These are phyloP conservation scores for Rhodosporidiobolus sp. DNA, from an alignment of 768 basidiomycete species.

Conservation along the genomic window DNA sequence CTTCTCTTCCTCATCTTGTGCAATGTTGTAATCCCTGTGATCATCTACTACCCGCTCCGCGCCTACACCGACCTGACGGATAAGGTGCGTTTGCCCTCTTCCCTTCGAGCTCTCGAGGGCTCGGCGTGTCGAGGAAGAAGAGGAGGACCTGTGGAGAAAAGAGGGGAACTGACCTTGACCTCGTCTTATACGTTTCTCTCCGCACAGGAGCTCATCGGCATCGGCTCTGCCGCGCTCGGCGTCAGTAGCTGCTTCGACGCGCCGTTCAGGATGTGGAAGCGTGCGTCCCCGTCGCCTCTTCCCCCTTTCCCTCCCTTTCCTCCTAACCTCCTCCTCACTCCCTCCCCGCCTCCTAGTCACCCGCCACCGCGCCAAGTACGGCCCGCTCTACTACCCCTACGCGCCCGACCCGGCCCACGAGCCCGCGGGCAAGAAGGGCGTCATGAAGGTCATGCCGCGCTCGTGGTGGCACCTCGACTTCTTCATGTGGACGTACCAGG, in stretches of 20 bases:
- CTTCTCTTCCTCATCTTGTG: constrained; percentile 30
- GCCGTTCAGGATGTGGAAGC: constrained; percentile 42
- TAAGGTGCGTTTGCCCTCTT: no score
- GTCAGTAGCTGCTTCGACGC: constrained; percentile 42
- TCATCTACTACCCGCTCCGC: constrained; percentile 35
- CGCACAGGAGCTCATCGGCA: constrained; percentile 37
- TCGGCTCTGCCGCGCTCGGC: constrained; percentile 40
- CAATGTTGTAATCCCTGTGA: constrained; percentile 37
- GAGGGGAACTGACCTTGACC: no score
- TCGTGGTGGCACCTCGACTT: constrained; percentile 39
- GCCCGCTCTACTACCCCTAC: constrained; percentile 38
- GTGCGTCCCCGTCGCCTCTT: constrained; percentile 20
- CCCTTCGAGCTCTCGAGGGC: no score
- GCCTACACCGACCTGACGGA: no score
- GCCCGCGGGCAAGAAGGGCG: constrained; percentile 16
- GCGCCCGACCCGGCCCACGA: constrained; percentile 7
- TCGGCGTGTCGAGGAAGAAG: no score
- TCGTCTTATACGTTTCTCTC: no score
- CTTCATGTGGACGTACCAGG: constrained; percentile 36
- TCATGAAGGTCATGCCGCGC: constrained; percentile 19
- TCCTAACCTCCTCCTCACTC: background rate
- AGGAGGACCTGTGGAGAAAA: no score
- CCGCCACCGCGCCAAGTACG: constrained; percentile 38
- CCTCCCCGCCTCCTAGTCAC: constrained; percentile 18
- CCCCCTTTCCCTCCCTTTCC: background rate